A percentile compares a stretch with the other conserved stretches of the same genome.
phyloP scores from a whole-genome alignment of 2,329 filamentous ascomycete species.

The Epichloe sibirici region DNA sequence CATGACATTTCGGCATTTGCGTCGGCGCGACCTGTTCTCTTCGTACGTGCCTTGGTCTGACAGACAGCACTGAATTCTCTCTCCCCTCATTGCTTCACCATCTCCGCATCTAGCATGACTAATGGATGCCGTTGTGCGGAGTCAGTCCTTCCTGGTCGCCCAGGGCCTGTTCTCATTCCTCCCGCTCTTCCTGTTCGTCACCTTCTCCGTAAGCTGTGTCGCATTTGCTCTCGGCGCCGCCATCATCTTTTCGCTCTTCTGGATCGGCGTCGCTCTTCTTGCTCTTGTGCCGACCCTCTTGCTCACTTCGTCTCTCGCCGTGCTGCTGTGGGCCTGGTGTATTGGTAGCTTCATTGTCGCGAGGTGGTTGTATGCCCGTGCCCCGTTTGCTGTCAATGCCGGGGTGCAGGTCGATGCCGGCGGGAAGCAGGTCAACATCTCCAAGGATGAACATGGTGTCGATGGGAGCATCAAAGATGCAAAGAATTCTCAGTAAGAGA shows the following conservation, averaged over 20 bases:
- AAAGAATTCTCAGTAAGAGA: not conserved
- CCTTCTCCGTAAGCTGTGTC: slow-evolving; percentile 51
- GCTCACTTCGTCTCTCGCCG: slow-evolving; percentile 48
- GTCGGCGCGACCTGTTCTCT: slow-evolving; percentile 52
- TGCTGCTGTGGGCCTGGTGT: slow-evolving; percentile 57
- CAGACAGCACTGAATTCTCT: too few species aligned
- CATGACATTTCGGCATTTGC: slow-evolving; percentile 43
- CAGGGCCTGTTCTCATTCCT: slow-evolving; percentile 54
- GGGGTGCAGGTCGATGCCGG: slow-evolving; percentile 11
- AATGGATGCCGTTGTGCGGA: not conserved
- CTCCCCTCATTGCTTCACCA: not conserved
- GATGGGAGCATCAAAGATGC: slow-evolving; percentile 8
- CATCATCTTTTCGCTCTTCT: slow-evolving; percentile 54
- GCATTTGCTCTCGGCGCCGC: slow-evolving; percentile 50
- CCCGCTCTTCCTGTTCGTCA: slow-evolving; percentile 55
- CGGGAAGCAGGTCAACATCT: slow-evolving; percentile 8
- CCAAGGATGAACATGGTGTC: slow-evolving; percentile 14
- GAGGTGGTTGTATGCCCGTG: slow-evolving; percentile 32
- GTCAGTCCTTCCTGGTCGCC: slow-evolving; percentile 52
- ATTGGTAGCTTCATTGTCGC: slow-evolving; percentile 43
- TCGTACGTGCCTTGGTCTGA: slow-evolving; percentile 35
- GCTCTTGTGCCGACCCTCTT: slow-evolving; percentile 58
- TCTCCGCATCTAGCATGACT: not conserved
- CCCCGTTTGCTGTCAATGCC: slow-evolving; percentile 13
- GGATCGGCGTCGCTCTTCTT: slow-evolving; percentile 52